Evolutionary conservation across 2,329 filamentous ascomycete genomes (phyloP), one percentile per base, ranked within the genome.

Genomic region (Lecanicillium sp.): DNA sequence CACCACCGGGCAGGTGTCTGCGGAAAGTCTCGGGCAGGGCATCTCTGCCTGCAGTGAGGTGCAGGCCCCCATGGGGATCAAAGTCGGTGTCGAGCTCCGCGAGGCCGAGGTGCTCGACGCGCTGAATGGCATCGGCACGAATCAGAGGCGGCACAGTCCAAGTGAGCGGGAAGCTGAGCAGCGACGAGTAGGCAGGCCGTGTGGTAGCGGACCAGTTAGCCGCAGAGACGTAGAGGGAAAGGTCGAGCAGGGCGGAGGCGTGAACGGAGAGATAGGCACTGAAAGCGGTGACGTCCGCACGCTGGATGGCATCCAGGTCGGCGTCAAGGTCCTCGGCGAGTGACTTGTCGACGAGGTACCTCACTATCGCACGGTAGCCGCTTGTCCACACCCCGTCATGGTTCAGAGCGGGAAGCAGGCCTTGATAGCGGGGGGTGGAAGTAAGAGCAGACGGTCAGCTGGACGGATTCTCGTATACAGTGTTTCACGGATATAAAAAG

Each of bases 221-320:
- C 49, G 85, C 87, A 26, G 90, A 93, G 54, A 93, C 86, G 65
- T 94, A 97, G 57, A 97, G 83, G 44, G 84, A 90, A 49, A 96
- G 81, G 58, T 94, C 87, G 58, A 96, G 65, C 51, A 97, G 78
- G 26, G 85, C 81, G 42, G 83, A 81, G n/a, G 85, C 87, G 50
- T 84, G 82, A 21, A 83, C 78, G 62, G 83, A 74, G 56, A 96
- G 70, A 66, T 90, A 90, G 53, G 87, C 78, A 29, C 79, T 72
- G 67, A 77, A 75, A 52, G 73, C 80, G 54, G 71, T 60, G 40
- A 61, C 55, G 57, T 80, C 75, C 20, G 76, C 76, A 29, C 58
- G 57, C 56, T 73, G 69, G 5, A 58, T 52, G 23, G 65, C 52
- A 15, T 61, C 62, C 51, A 77, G 63, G 48, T 55, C 52, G 52